A percentile compares a stretch with the other conserved stretches of the same genome.
These are phyloP conservation scores for Heliosperma pusillum DNA, from an alignment of 148 eudicot genomes.

Conservation along the genomic window DNA sequence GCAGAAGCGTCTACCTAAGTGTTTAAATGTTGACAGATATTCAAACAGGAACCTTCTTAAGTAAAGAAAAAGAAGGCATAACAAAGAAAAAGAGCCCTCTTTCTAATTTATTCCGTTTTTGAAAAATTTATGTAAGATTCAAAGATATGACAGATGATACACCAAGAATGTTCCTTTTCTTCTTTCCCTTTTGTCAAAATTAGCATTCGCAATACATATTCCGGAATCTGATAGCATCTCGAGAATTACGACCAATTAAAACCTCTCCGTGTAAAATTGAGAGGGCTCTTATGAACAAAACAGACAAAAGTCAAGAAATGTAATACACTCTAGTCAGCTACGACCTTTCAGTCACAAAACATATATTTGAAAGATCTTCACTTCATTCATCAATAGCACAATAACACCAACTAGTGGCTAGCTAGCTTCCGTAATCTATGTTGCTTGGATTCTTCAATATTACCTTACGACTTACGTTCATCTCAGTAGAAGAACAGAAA, in stretches of 20 bases:
- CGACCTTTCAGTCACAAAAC: background rate
- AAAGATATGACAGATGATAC: slow-evolving; percentile 14
- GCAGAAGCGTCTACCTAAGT: slow-evolving; percentile 3
- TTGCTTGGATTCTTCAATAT: no score
- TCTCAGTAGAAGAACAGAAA: background rate
- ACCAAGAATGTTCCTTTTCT: slow-evolving; percentile 12
- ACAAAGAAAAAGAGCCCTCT: slow-evolving; percentile 16
- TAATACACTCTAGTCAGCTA: no score
- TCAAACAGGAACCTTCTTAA: slow-evolving; percentile 4
- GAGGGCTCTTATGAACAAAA: background rate
- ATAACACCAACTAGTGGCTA: background rate
- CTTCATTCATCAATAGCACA: background rate
- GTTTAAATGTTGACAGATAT: background rate
- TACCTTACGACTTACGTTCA: background rate
- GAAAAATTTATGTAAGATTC: background rate
- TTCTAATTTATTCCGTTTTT: background rate
- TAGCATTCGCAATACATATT: slow-evolving; percentile 1
- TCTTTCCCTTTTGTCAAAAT: slow-evolving; percentile 7
- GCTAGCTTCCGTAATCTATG: no score
- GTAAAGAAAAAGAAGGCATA: slow-evolving; percentile 7
- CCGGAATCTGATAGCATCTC: background rate
- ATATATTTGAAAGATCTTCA: background rate
- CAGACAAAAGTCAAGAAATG: background rate
- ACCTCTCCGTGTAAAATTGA: background rate
- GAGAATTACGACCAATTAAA: background rate